Evolutionary conservation across 345 rosid genomes (phyloP).

Genomic region (Dipteronia sinensis): DNA sequence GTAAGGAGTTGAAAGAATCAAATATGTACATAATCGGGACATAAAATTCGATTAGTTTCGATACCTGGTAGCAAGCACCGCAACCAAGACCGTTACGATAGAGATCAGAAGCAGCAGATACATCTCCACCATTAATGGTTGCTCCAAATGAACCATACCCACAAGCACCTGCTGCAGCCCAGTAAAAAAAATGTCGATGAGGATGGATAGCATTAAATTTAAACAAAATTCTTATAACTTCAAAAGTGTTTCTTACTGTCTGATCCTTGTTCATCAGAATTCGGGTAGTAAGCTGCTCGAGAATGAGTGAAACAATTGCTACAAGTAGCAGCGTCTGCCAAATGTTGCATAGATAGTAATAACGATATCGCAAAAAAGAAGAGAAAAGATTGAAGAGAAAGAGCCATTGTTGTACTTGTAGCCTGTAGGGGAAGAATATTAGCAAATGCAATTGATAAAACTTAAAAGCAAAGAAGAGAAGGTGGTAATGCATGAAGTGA

Average conservation of each 20-base stretch:
- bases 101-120: slow-evolving; percentile 64
- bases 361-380: slow-evolving; percentile 26
- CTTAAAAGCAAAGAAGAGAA: slow-evolving; percentile 21
- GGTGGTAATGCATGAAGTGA: slow-evolving; percentile 29
- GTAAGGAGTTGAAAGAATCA: not conserved
- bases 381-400: slow-evolving; percentile 27
- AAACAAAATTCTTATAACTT: not conserved
- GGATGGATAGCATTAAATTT: not conserved
- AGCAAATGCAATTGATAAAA: slow-evolving; percentile 8
- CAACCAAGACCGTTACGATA: slow-evolving; percentile 69
- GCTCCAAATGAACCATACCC: slow-evolving; percentile 77
- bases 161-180: slow-evolving; percentile 57
- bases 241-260: slow-evolving; percentile 40
- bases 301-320: slow-evolving; percentile 51
- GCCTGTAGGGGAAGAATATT: not conserved
- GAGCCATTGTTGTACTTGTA: slow-evolving; percentile 35
- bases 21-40: too few relatives aligned
- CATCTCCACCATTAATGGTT: slow-evolving; percentile 65
- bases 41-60: not conserved
- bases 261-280: slow-evolving; percentile 58
- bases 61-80: slow-evolving; percentile 79
- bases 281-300: slow-evolving; percentile 58
- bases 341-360: slow-evolving; percentile 28
- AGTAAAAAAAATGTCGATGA: not conserved
- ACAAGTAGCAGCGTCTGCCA: slow-evolving; percentile 48